Evolutionary conservation across 371 early-diverging fungal genomes (phyloP).

Genomic region (Mortierella sp.): DNA sequence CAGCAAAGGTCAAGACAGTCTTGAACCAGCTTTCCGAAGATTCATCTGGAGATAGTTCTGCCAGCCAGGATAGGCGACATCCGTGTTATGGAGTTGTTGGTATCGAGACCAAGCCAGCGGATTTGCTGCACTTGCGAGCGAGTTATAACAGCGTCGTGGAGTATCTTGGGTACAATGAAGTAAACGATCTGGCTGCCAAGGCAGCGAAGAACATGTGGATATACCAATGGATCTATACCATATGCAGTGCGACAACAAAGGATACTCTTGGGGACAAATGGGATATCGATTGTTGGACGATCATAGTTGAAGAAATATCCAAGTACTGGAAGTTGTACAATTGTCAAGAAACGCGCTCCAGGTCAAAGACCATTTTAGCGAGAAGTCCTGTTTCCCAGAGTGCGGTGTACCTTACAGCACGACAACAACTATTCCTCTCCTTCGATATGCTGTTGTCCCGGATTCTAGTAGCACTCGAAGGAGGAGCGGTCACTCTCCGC

Average conservation of each 20-base stretch:
- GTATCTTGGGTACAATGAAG: conserved; percentile 33
- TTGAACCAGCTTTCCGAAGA: conserved; percentile 10
- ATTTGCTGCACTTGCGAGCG: conserved; percentile 31
- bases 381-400: conserved; percentile 14
- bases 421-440: conserved; percentile 74
- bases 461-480: conserved; percentile 74
- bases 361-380: neutral
- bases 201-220: conserved; percentile 46
- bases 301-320: conserved; percentile 16
- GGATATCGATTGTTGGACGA: conserved; percentile 22
- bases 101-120: neutral
- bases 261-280: conserved; percentile 4
- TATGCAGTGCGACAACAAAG: conserved; percentile 16
- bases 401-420: conserved; percentile 63
- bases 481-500: conserved; percentile 76
- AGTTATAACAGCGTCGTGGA: conserved; percentile 30
- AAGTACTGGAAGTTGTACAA: conserved; percentile 35
- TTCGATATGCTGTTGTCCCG: conserved; percentile 77
- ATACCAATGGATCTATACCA: conserved; percentile 26
- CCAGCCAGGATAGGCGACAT: neutral
- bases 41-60: neutral
- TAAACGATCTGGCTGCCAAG: conserved; percentile 26
- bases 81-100: conserved; percentile 39
- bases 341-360: conserved; percentile 5
- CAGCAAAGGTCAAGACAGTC: conserved; percentile 64